A percentile compares a stretch with the other conserved stretches of the same genome.
phyloP scores from a whole-genome alignment of 129 eudicot species.

The Chrysanthemum lavandulifolium region DNA sequence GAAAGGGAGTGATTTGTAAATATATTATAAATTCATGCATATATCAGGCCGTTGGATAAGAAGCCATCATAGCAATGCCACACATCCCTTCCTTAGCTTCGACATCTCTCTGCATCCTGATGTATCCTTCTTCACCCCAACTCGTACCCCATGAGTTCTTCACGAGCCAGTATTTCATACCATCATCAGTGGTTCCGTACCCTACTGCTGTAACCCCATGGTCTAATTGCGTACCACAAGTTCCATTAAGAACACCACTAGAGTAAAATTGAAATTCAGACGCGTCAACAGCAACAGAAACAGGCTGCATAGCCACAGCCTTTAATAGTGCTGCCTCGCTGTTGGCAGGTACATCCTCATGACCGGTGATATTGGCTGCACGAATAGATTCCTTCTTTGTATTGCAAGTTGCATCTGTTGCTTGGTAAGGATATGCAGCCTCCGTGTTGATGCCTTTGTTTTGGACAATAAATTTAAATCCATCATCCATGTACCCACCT shows the following conservation, averaged over 20 bases:
- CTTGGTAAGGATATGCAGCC: conserved; percentile 24
- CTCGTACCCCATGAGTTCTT: conserved; percentile 34
- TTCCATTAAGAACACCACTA: conserved; percentile 22
- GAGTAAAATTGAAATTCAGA: conserved; percentile 6
- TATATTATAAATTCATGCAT: no score
- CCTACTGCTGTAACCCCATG: conserved; percentile 32
- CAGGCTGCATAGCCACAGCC: conserved; percentile 29
- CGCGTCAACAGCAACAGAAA: conserved; percentile 29
- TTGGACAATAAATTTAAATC: conserved; percentile 21
- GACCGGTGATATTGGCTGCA: conserved; percentile 23
- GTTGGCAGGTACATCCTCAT: conserved; percentile 27
- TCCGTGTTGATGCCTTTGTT: conserved; percentile 27
- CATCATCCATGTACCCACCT: conserved; percentile 27
- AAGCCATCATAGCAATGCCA: conserved; percentile 33
- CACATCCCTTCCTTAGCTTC: conserved; percentile 18
- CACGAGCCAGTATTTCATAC: conserved; percentile 29
- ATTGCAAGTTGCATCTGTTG: conserved; percentile 18
- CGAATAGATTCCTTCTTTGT: neutral
- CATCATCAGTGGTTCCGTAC: conserved; percentile 22
- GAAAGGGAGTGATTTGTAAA: no score
- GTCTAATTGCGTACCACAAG: conserved; percentile 27
- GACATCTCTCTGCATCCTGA: conserved; percentile 30
- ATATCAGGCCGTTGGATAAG: conserved; percentile 28
- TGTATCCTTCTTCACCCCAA: conserved; percentile 37
- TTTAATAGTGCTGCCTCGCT: conserved; percentile 17